These are phyloP conservation scores for Phytophthora pistaciae DNA, from an alignment of 352 stramenopile species.

Conservation along the genomic window DNA sequence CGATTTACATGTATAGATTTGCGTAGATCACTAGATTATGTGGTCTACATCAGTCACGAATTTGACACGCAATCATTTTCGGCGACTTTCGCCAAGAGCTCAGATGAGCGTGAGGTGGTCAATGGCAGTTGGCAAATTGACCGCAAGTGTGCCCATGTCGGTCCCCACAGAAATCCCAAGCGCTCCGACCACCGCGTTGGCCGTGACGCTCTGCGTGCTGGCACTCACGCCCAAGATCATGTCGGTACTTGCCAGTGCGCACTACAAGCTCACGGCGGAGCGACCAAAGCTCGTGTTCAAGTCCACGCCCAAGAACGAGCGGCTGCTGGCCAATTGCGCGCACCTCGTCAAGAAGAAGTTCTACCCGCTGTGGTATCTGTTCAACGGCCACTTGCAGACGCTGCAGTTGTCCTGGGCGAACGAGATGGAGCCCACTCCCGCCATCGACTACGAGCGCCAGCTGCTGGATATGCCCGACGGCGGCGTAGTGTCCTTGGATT, in stretches of 20 bases:
- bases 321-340: conserved; percentile 44
- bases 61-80: not conserved
- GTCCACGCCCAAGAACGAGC: conserved; percentile 42
- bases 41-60: not conserved
- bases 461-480: conserved; percentile 70
- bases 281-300: conserved; percentile 57
- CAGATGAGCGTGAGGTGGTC: not conserved
- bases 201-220: conserved; percentile 22
- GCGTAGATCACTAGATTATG: not conserved
- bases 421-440: conserved; percentile 34
- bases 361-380: conserved; percentile 66
- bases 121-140: conserved; percentile 2
- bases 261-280: conserved; percentile 50
- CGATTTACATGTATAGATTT: not conserved
- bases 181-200: conserved; percentile 15
- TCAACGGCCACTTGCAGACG: conserved; percentile 74
- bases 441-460: conserved; percentile 63
- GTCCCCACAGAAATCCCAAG: conserved; percentile 2
- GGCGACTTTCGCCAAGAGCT: not conserved
- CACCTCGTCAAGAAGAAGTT: conserved; percentile 58
- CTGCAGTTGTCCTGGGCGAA: conserved; percentile 55
- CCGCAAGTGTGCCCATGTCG: conserved; percentile 5
- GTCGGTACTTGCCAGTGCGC: conserved; percentile 29
- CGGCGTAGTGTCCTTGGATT: conserved; percentile 77
- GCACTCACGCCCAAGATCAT: conserved; percentile 23